Evolutionary conservation across 2,329 filamentous ascomycete species (phyloP).

Genomic region (Claviceps quebecensis): DNA sequence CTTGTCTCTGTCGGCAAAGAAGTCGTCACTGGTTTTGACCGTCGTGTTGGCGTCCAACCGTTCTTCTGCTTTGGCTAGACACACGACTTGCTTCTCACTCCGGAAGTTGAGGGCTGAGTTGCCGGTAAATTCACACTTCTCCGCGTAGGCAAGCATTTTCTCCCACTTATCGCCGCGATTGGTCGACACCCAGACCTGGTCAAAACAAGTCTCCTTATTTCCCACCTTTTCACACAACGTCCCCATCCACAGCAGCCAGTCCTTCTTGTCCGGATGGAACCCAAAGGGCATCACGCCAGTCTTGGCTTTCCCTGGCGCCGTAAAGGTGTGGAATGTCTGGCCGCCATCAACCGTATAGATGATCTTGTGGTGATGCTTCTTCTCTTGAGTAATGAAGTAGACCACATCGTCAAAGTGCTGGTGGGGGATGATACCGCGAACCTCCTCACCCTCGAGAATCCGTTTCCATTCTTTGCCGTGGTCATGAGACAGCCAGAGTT

Average conservation of each 20-base stretch:
- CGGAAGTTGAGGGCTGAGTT: slow-evolving; percentile 42
- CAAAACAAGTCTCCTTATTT: slow-evolving; percentile 46
- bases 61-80: slow-evolving; percentile 41
- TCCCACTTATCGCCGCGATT: slow-evolving; percentile 75
- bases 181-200: slow-evolving; percentile 59
- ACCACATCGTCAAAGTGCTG: slow-evolving; percentile 70
- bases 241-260: slow-evolving; percentile 89
- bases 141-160: slow-evolving; percentile 57
- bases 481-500: slow-evolving; percentile 62
- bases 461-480: slow-evolving; percentile 78
- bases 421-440: slow-evolving; percentile 63
- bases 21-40: slow-evolving; percentile 66
- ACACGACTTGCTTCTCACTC: slow-evolving; percentile 42
- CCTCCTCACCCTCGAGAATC: slow-evolving; percentile 53
- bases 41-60: slow-evolving; percentile 47
- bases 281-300: slow-evolving; percentile 34
- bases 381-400: slow-evolving; percentile 59
- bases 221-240: slow-evolving; percentile 47
- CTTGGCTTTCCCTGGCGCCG: slow-evolving; percentile 44
- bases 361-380: slow-evolving; percentile 35
- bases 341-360: slow-evolving; percentile 76
- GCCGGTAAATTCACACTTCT: slow-evolving; percentile 77
- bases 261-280: slow-evolving; percentile 75
- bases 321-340: slow-evolving; percentile 56
- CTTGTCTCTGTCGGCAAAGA: slow-evolving; percentile 50